Percentiles rank a stretch among this genome's conserved stretches.
Evolutionary conservation across 306 rosid species (phyloP).

Genomic region (Argentina anserina): DNA sequence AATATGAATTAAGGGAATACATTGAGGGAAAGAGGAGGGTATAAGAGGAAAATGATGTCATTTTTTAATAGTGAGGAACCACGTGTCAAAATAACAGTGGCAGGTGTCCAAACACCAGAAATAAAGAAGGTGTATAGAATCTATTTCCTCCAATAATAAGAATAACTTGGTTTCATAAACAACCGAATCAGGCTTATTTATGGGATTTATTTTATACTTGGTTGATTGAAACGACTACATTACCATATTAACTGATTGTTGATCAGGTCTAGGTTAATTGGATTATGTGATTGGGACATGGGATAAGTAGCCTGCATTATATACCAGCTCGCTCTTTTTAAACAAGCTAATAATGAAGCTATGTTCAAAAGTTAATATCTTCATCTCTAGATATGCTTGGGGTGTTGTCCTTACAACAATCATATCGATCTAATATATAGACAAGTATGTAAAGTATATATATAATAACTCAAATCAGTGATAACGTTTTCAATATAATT

Average conservation of each 20-base stretch:
- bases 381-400: not conserved
- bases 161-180: no score
- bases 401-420: not conserved
- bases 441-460: no score
- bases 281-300: not conserved
- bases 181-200: not conserved
- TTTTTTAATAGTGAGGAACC: no score
- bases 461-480: no score
- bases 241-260: not conserved
- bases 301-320: not conserved
- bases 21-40: no score
- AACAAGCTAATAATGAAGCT: not conserved
- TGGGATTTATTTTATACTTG: not conserved
- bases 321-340: not conserved
- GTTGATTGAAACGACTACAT: not conserved
- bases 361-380: not conserved
- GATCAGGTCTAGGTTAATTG: not conserved
- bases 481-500: not conserved
- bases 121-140: no score
- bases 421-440: not conserved
- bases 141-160: not conserved
- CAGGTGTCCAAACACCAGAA: no score
- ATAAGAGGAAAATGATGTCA: no score
- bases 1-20: no score
- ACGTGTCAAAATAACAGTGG: no score